Conservation (phyloP, 345 rosid genomes). For the Linum tenue region DNA sequence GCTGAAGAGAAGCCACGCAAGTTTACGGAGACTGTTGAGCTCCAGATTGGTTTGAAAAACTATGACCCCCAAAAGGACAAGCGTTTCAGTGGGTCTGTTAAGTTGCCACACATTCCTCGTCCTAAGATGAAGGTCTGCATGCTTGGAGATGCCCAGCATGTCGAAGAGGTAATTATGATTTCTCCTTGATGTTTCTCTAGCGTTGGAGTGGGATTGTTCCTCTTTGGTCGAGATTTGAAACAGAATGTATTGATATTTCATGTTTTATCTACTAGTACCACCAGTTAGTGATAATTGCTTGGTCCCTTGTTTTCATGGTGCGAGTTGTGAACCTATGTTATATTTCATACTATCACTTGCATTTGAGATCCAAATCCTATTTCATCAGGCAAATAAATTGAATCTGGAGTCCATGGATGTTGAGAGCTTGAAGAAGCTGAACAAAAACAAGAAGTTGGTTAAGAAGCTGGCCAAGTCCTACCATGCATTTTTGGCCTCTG, state of each 20-base stretch:
- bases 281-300: no score
- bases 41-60: slow-evolving; percentile 1
- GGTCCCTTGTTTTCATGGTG: no score
- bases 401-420: neutral
- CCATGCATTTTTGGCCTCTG: neutral
- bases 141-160: slow-evolving; percentile 10
- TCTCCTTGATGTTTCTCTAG: neutral
- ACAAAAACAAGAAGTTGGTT: slow-evolving; percentile 2
- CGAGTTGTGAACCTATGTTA: neutral
- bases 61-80: slow-evolving; percentile 9
- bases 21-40: slow-evolving; percentile 3
- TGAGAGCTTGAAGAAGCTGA: slow-evolving; percentile 3
- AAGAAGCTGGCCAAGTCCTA: slow-evolving; percentile 3
- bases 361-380: neutral
- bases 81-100: slow-evolving; percentile 5
- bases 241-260: no score
- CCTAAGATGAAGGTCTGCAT: slow-evolving; percentile 6
- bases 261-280: no score
- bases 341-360: no score
- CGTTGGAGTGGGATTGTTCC: neutral
- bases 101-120: slow-evolving; percentile 3
- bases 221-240: neutral
- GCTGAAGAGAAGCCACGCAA: neutral
- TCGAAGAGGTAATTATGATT: neutral
- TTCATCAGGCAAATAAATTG: neutral